phyloP scores from a whole-genome alignment of 306 rosid species.

The Sindora glabra region DNA sequence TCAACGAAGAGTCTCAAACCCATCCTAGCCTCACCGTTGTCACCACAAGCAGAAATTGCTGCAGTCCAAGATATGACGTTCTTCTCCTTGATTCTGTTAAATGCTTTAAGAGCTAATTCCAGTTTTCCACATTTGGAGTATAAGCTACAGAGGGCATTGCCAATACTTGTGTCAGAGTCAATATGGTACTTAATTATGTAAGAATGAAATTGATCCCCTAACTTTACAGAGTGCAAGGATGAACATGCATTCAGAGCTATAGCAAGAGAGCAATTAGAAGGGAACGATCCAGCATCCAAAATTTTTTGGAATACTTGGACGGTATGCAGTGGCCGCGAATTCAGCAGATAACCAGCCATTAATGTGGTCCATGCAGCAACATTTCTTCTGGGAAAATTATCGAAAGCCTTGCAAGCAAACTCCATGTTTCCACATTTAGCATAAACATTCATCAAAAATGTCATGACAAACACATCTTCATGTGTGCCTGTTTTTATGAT shows the following conservation, averaged over 20 bases:
- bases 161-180: constrained; percentile 65
- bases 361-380: constrained; percentile 64
- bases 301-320: constrained; percentile 52
- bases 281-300: constrained; percentile 63
- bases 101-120: constrained; percentile 46
- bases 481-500: constrained; percentile 59
- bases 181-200: constrained; percentile 53
- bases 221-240: constrained; percentile 30
- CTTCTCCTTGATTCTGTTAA: constrained; percentile 48
- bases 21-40: constrained; percentile 46
- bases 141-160: constrained; percentile 77
- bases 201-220: constrained; percentile 76
- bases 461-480: constrained; percentile 38
- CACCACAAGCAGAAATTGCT: constrained; percentile 62
- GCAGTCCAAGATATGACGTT: constrained; percentile 86
- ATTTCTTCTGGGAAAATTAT: constrained; percentile 46
- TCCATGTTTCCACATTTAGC: constrained; percentile 64
- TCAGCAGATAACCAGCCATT: constrained; percentile 60
- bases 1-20: constrained; percentile 51
- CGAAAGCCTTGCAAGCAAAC: constrained; percentile 47
- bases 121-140: constrained; percentile 60
- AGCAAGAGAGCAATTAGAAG: constrained; percentile 62
- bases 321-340: constrained; percentile 42
- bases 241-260: constrained; percentile 57
- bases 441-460: constrained; percentile 55